Base-by-base conservation (phyloP, 805 yeast species). In the Kregervanrija fluxuum region DNA sequence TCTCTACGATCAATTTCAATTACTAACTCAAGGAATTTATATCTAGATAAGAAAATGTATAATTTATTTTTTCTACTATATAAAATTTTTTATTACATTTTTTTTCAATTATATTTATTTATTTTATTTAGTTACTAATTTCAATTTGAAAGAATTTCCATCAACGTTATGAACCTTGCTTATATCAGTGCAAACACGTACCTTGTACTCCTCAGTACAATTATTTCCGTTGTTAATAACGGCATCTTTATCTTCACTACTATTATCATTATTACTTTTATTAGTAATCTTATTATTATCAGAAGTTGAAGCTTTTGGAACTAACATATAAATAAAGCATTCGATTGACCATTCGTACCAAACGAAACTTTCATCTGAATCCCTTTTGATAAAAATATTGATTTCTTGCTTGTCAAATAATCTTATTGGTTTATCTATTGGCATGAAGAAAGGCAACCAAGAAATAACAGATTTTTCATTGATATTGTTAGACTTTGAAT, bases 11-110 rank as follows among this genome's bases (percentile, higher is more conserved):
- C 98, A 91, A 61, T 93, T 85, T 68, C 99, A 93, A 65, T 69
- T 93, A 62, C 67, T 89, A 40, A 90, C 98, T 0, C 99, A 93
- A 67, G 99, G 99, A 37, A 93, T 93, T 28, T 93, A 88, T 62
- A 80, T 77, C 57, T 82, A 60, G 61, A 5, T 22, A 22, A 22
- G 8, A 22, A 22, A 22, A 8, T 22, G 28, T 22, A 22, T 5
- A 22, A 22, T 22, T 31, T 40, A 6, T 28, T 32, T 15, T 28
- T 4, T 33, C 28, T 22, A 22, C 8, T 22, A 22, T 22, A 22
- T 22, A 22, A 22, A 22, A 22, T 6, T 22, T 22, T 22, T 22
- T 22, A 22, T 5, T 5, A 4, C 28, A 22, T 22, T 22, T 22
- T 22, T 22, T 22, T 22, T 5, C 28, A 22, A 6, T 22, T 33